Evolutionary conservation across 1,139 yeast genomes (phyloP).

Genomic region (Arxiozyma heterogenica): DNA sequence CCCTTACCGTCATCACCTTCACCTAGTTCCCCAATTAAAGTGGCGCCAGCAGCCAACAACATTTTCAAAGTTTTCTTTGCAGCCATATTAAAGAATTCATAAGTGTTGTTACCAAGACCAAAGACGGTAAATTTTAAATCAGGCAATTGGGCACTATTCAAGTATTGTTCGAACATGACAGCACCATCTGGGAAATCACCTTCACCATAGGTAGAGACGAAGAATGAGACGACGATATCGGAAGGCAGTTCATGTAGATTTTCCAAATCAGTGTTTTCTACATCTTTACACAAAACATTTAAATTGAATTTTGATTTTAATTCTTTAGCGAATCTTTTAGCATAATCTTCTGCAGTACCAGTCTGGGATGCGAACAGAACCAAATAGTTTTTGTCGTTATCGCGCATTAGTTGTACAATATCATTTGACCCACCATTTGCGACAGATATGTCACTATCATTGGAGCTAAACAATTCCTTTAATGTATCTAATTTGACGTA

Average conservation of each 20-base stretch:
- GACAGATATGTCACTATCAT: constrained; percentile 7
- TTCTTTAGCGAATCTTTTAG: constrained; percentile 82
- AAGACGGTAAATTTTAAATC: constrained; percentile 66
- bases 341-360: constrained; percentile 97
- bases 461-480: constrained; percentile 8
- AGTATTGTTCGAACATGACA: constrained; percentile 53
- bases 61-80: constrained; percentile 51
- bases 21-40: constrained; percentile 63
- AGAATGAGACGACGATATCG: constrained; percentile 50
- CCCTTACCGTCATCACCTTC: constrained; percentile 95
- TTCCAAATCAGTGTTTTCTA: constrained; percentile 80
- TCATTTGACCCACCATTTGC: constrained; percentile 41
- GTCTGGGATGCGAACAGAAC: constrained; percentile 94
- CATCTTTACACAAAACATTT: constrained; percentile 75
- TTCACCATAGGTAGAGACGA: constrained; percentile 93
- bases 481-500: constrained; percentile 3
- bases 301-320: constrained; percentile 62
- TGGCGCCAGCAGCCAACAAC: constrained; percentile 54
- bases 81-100: constrained; percentile 82
- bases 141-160: constrained; percentile 45
- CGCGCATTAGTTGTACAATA: constrained; percentile 53
- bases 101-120: constrained; percentile 90
- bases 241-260: constrained; percentile 50
- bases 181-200: constrained; percentile 98
- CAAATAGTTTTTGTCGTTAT: constrained; percentile 63